Base-by-base conservation (phyloP, 2,329 filamentous ascomycete species). In the Fusarium chuoi region DNA sequence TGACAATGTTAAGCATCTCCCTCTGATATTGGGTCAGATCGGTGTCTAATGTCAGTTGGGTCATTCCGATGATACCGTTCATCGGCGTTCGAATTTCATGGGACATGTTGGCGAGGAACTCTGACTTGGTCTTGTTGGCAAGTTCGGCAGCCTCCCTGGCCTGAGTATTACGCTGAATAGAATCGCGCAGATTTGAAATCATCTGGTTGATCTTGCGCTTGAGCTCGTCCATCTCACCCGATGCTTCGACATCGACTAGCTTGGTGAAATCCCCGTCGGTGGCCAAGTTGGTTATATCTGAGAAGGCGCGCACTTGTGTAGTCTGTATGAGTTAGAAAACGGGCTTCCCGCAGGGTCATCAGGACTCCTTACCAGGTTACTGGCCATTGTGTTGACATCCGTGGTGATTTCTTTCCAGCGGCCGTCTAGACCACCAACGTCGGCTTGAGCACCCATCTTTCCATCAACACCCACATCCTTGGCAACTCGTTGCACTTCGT, bases 131-230 rank as follows among this genome's bases (percentile, higher is more conserved):
- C 84, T 97, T 96, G 86, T 98, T 98, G 73, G 96, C 96, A 81
- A 98, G 86, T 82, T 99, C 96, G 78, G 96, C 96, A 52, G 96
- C 95, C 83, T 98, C 96, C 83, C 96, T 93, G 65, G 96, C 96
- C 75, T 95, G 94, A 7, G 95, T 98, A 82, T 98, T 99, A 81
- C 95, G 91, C 82, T 98, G 95, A 76, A 99, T 98, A 87, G 94
- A 97, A 84, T 98, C 96, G 76, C 96, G 89, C 71, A 99, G 85
- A 81, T 97, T 98, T 81, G 94, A 96, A 60, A 98, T 95, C 96
- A 99, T 99, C 85, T 97, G 94, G 82, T 98, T 99, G 88, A 99
- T 98, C 87, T 98, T 98, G 79, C 95, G 92, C 85, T 99, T 99
- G 78, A 99, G 88, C 83, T 98, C 96, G 83, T 98, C 96, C 96